phyloP scores from a whole-genome alignment of 2,329 filamentous ascomycete genomes.

The Fusarium nodosum region DNA sequence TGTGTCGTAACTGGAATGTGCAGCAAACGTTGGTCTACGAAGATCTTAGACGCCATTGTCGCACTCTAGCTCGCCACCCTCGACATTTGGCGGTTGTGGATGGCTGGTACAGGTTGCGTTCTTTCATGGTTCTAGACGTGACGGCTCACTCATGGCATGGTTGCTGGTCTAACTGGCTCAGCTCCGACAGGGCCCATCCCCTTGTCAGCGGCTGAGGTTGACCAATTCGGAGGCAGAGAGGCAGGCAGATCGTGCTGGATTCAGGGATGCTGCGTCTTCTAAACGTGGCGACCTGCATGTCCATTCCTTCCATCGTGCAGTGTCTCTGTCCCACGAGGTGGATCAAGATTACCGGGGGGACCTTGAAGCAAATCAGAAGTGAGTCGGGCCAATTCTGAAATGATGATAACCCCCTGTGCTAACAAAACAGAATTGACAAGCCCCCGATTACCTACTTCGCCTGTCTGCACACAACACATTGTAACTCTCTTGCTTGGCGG shows the following conservation, averaged over 20 bases:
- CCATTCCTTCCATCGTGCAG: slow-evolving; percentile 6
- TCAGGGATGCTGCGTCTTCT: slow-evolving; percentile 3
- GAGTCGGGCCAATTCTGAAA: not conserved
- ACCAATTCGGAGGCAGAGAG: not conserved
- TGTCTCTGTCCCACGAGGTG: slow-evolving; percentile 4
- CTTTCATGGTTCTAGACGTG: slow-evolving; percentile 9
- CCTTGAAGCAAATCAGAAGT: slow-evolving; percentile 8
- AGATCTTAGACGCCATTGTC: not conserved
- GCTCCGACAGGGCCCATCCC: not conserved
- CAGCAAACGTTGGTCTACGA: slow-evolving; percentile 1
- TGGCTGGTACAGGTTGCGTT: not conserved
- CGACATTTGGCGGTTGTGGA: not conserved
- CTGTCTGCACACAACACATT: not conserved
- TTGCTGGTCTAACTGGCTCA: slow-evolving; percentile 1
- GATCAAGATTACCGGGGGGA: not conserved
- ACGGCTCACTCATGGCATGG: not conserved
- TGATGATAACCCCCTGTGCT: not conserved
- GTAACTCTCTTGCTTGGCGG: not conserved
- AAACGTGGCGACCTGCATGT: slow-evolving; percentile 9
- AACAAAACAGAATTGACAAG: not conserved
- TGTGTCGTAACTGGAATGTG: slow-evolving; percentile 19
- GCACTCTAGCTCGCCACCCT: slow-evolving; percentile 6
- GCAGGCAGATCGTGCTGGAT: not conserved
- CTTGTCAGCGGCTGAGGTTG: slow-evolving; percentile 10
- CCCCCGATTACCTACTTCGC: not conserved